Evolutionary conservation across 306 rosid species (phyloP).

Genomic region (Trifolium fragiferum): DNA sequence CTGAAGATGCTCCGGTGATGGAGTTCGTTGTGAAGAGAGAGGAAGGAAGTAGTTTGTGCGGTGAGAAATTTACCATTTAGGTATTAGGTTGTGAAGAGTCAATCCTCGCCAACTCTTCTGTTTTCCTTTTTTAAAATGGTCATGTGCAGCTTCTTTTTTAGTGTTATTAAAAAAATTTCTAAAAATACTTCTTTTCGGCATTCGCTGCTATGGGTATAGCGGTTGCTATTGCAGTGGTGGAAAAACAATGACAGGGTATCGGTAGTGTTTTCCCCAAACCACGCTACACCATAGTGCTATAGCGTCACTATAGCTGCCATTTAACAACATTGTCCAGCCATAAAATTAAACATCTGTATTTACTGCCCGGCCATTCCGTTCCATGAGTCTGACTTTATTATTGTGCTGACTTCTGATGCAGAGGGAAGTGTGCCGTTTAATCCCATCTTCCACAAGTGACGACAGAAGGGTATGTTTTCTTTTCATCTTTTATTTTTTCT

Average conservation of each 20-base stretch:
- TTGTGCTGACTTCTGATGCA: conserved; percentile 50
- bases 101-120: background rate
- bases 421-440: conserved; percentile 90
- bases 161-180: background rate
- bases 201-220: background rate
- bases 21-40: background rate
- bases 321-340: background rate
- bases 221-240: background rate
- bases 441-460: conserved; percentile 77
- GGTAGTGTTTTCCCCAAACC: background rate
- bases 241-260: background rate
- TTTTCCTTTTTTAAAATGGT: background rate
- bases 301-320: background rate
- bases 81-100: background rate
- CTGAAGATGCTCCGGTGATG: background rate
- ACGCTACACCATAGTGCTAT: background rate
- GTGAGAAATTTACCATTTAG: background rate
- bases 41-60: background rate
- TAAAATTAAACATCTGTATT: conserved; percentile 8
- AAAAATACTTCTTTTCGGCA: background rate
- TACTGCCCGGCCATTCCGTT: conserved; percentile 26
- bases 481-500: conserved; percentile 28
- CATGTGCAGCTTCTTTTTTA: background rate
- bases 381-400: conserved; percentile 30
- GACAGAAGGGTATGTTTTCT: conserved; percentile 71